phyloP scores from a whole-genome alignment of 2,329 filamentous ascomycete species.

The Colletotrichum lupini region DNA sequence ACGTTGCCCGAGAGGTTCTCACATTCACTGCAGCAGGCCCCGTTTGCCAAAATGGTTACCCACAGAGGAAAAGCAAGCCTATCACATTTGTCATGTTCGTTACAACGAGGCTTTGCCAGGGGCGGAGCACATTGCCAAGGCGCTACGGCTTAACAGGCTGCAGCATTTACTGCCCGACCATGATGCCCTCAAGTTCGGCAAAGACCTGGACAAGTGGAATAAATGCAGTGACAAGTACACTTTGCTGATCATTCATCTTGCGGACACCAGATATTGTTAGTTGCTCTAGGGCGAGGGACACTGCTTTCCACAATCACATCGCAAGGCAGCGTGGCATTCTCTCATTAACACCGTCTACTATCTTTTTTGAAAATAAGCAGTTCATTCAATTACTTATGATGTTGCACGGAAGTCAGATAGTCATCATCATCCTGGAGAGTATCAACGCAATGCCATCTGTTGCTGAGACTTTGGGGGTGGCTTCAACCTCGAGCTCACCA shows the following conservation, averaged over 20 bases:
- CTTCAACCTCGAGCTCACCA: background rate
- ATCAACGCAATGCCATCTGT: no score
- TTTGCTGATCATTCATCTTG: rapidly evolving
- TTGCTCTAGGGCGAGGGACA: background rate
- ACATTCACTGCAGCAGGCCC: background rate
- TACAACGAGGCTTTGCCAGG: background rate
- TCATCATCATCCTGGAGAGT: no score
- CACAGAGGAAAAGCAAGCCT: background rate
- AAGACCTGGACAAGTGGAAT: background rate
- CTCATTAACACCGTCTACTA: no score
- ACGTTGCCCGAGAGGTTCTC: background rate
- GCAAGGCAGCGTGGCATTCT: background rate
- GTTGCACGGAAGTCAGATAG: no score
- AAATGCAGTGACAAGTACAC: background rate
- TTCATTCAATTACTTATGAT: no score
- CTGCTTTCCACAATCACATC: background rate
- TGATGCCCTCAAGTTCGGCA: background rate
- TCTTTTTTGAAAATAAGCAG: no score
- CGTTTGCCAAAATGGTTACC: background rate
- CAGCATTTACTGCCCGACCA: background rate
- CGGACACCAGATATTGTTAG: no score
- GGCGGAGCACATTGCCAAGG: background rate
- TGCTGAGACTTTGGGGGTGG: no score
- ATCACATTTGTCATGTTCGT: background rate
- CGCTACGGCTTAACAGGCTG: background rate